Base-by-base conservation (phyloP, 169 alveolate species). In the Theileria annulata region DNA sequence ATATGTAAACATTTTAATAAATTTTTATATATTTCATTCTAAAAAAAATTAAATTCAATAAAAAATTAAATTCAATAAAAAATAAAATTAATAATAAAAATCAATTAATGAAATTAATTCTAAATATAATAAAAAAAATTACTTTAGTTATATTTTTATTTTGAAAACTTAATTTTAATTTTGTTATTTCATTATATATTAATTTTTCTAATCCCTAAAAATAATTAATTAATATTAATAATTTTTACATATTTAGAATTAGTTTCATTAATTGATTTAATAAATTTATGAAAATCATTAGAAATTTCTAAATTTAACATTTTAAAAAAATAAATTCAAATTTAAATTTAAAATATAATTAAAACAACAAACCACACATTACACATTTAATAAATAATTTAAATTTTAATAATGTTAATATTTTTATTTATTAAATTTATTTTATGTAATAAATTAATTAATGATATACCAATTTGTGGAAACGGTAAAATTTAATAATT, bases 191-290 rank as follows among this genome's bases (percentile, higher is more conserved):
- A 23, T 56, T 59, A 2, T 49, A 28, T 31, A 76, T 81, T 51
- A 82, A 1, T 25, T 85, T 75, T 27, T 82, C 88, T 70, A 74
- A 85, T 64, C 76, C 88, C 87, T 80, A 51, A 62, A 23, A 23
- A n/a, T 13, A 19, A 21, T 59, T 21, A 27, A 71, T 31, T 33
- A 19, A 0, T 23, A 23, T 21, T 4, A 37, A 56, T 13, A 23
- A 19, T 23, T 27, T 75, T 69, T 64, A 88, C 99, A 79, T 96
- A 96, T 86, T 96, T 96, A 28, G 98, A 94, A 35, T 97, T 93
- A 68, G 98, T 89, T 80, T 96, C 99, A 68, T 98, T 98, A 35
- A 96, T 93, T 23, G 97, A 84, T 83, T 94, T 95, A 33, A 96
- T 95, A 54, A 96, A 91, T 73, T 94, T 96, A 81, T 94, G 87